Evolutionary conservation across 805 yeast species (phyloP).

Genomic region (Ogataea philodendri): DNA sequence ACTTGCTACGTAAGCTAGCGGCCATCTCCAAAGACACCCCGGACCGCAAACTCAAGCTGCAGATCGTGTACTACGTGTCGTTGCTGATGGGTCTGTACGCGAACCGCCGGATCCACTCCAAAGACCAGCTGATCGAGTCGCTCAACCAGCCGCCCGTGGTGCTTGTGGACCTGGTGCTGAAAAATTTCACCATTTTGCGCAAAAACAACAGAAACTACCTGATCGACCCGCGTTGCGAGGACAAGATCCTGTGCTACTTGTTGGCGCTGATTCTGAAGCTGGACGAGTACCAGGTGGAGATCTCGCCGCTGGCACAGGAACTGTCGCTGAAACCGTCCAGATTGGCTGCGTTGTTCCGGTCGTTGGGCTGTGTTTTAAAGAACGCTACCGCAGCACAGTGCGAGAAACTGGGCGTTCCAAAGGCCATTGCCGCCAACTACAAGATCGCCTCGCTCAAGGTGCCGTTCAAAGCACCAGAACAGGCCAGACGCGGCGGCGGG

Average conservation of each 20-base stretch:
- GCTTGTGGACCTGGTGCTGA: slow-evolving; percentile 68
- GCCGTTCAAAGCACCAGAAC: slow-evolving; percentile 86
- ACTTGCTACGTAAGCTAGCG: slow-evolving; percentile 48
- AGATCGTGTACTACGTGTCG: slow-evolving; percentile 76
- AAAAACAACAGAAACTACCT: slow-evolving; percentile 73
- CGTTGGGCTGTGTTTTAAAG: slow-evolving; percentile 79
- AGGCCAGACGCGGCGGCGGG: slow-evolving; percentile 53
- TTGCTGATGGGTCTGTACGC: slow-evolving; percentile 76
- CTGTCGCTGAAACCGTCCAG: slow-evolving; percentile 76
- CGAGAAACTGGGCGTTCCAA: slow-evolving; percentile 67
- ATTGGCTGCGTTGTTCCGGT: slow-evolving; percentile 64
- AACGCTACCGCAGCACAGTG: slow-evolving; percentile 71
- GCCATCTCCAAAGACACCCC: slow-evolving; percentile 29
- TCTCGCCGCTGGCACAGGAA: slow-evolving; percentile 82
- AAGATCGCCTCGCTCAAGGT: slow-evolving; percentile 82
- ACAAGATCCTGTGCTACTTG: slow-evolving; percentile 77
- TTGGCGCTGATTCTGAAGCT: slow-evolving; percentile 72
- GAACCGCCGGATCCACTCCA: slow-evolving; percentile 63
- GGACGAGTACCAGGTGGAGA: slow-evolving; percentile 69
- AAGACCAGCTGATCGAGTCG: slow-evolving; percentile 54
- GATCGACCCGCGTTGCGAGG: slow-evolving; percentile 87
- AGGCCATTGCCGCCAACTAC: slow-evolving; percentile 49
- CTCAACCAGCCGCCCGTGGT: slow-evolving; percentile 73
- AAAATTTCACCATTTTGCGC: slow-evolving; percentile 66
- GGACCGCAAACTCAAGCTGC: slow-evolving; percentile 55